These are phyloP conservation scores for Pyracantha coccinea DNA, from an alignment of 331 rosid species.

Conservation along the genomic window DNA sequence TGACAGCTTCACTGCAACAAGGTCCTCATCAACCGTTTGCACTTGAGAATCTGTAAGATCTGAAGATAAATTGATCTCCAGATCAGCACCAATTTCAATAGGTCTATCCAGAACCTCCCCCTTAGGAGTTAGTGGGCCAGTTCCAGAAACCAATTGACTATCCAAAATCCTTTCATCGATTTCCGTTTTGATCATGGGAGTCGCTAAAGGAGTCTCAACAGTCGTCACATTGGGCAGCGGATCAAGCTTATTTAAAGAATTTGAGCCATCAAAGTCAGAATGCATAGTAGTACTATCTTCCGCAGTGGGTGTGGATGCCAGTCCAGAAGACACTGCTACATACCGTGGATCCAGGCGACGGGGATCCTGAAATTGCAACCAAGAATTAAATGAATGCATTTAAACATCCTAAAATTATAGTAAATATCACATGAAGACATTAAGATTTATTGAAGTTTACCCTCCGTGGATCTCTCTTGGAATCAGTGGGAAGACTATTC, in stretches of 20 bases:
- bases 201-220: constrained; percentile 34
- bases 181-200: constrained; percentile 33
- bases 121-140: constrained; percentile 28
- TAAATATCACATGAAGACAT: background rate
- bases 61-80: constrained; percentile 31
- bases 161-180: constrained; percentile 48
- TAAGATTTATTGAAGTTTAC: constrained; percentile 32
- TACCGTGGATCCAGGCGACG: constrained; percentile 97
- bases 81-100: constrained; percentile 26
- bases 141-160: constrained; percentile 33
- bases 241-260: constrained; percentile 42
- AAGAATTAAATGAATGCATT: constrained; percentile 11
- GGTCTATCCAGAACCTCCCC: constrained; percentile 43
- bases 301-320: constrained; percentile 27
- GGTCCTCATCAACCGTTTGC: constrained; percentile 43
- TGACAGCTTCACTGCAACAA: constrained; percentile 22
- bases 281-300: constrained; percentile 45
- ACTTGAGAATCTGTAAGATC: constrained; percentile 38
- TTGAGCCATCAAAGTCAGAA: constrained; percentile 47
- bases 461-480: constrained; percentile 95
- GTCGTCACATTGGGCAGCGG: constrained; percentile 25
- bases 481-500: constrained; percentile 57
- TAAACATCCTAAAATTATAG: constrained; percentile 1
- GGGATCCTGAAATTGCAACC: constrained; percentile 67
- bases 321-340: constrained; percentile 36